Percentiles rank a stretch among this genome's conserved stretches.
Conservation (phyloP, 371 early-diverging fungal species). For the Mortierella polycephala region DNA sequence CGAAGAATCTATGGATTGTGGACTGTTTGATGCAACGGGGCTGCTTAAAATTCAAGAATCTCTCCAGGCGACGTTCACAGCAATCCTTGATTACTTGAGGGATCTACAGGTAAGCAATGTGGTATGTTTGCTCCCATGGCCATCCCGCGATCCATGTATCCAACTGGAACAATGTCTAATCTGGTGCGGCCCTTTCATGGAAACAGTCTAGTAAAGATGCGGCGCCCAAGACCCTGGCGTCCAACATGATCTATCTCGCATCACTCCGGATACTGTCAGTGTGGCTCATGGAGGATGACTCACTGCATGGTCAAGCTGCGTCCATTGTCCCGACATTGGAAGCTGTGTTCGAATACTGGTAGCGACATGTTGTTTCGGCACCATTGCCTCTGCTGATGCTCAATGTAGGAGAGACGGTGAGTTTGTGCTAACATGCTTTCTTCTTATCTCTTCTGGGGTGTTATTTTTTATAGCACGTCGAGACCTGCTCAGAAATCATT, state of each 20-base stretch:
- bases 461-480: constrained; percentile 20
- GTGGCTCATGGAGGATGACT: constrained; percentile 47
- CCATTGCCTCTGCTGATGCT: too few relatives aligned
- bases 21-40: constrained; percentile 41
- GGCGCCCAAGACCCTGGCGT: constrained; percentile 16
- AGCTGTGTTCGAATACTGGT: constrained; percentile 35
- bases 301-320: constrained; percentile 36
- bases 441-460: neutral
- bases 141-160: neutral
- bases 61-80: constrained; percentile 30
- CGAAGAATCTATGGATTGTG: constrained; percentile 20
- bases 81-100: constrained; percentile 38
- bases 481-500: constrained; percentile 34
- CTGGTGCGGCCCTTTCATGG: neutral
- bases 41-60: constrained; percentile 45
- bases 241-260: constrained; percentile 40
- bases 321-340: constrained; percentile 23
- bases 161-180: neutral
- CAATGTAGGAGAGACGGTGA: too few relatives aligned
- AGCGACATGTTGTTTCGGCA: neutral
- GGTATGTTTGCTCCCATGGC: neutral
- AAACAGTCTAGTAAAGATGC: constrained; percentile 11
- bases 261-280: constrained; percentile 38
- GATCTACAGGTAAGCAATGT: constrained; percentile 37
- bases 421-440: neutral